These are phyloP conservation scores for Candida adriatica DNA, from an alignment of 805 yeast species.

Conservation along the genomic window DNA sequence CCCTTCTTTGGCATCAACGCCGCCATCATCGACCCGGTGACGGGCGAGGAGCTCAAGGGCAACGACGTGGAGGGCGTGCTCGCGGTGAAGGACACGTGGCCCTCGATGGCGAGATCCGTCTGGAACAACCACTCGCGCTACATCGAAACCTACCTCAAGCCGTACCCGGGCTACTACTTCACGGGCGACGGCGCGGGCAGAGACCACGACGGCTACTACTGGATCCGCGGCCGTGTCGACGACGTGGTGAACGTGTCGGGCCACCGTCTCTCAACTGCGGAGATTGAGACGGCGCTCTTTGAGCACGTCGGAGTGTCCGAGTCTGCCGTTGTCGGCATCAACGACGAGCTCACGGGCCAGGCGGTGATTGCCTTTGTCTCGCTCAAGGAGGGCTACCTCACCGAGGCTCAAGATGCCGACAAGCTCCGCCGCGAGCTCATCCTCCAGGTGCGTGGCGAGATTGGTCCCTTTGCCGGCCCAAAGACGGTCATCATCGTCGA, in stretches of 20 bases:
- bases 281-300: conserved; percentile 86
- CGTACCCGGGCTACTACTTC: conserved; percentile 90
- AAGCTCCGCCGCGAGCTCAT: conserved; percentile 64
- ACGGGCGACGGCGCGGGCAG: conserved; percentile 99
- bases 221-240: conserved; percentile 98
- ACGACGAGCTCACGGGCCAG: conserved; percentile 95
- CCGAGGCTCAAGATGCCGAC: conserved; percentile 26
- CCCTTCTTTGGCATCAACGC: conserved; percentile 96
- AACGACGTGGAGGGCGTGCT: conserved; percentile 95
- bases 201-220: conserved; percentile 91
- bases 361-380: conserved; percentile 94
- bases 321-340: conserved; percentile 93
- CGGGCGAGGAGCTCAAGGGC: conserved; percentile 77
- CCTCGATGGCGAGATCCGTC: conserved; percentile 96
- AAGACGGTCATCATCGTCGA: conserved; percentile 75
- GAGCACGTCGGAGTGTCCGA: conserved; percentile 81
- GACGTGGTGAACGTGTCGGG: conserved; percentile 98
- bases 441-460: conserved; percentile 83
- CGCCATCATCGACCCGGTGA: conserved; percentile 85
- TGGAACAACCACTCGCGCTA: conserved; percentile 82
- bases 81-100: conserved; percentile 90
- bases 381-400: conserved; percentile 46
- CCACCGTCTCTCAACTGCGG: conserved; percentile 97
- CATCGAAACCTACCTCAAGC: conserved; percentile 86
- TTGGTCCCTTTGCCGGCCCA: conserved; percentile 92